Base-by-base conservation (phyloP, 140 eudicot species). In the Flaveria floridana region DNA sequence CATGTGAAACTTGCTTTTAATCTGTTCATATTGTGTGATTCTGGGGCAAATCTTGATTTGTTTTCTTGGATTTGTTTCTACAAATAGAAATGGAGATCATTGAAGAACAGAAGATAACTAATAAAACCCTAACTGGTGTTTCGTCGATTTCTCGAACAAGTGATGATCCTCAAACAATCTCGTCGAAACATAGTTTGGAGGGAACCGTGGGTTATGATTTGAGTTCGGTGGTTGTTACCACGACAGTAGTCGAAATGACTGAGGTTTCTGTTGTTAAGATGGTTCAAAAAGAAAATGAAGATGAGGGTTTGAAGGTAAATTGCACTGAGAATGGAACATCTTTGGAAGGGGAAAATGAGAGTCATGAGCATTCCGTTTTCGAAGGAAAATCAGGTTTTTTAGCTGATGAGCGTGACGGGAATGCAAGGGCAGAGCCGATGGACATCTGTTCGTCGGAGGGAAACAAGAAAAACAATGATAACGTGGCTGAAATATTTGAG, bases 51-150 rank as follows among this genome's bases (percentile, higher is more conserved):
- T 68, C 72, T 20, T 65, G 26, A 65, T 37, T 50, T n/a, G 30
- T 47, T 12, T 19, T 70, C 4, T 68, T 64, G 20, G 42, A 11
- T 70, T 34, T 81, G 62, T 78, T 78, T 67, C 76, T 21, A 66
- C 76, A 78, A 73, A 82, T 82, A 66, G 79, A 78, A 73, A 82
- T 82, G 83, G 86, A 78, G 25, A 51, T 41, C 12, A 58, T 30
- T 19, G 77, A 75, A 46, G 83, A 41, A 11, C 73, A 53, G 51
- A 59, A 23, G 62, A 16, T 48, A 25, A 52, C 63, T 39, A 39
- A 8, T 68, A 62, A 78, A 62, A 64, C 82, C 68, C 61, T 78
- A 63, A 21, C 18, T 70, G 75, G 16, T 52, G 67, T 61, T 57
- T 21, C 62, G 50, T 8, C 51, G 13, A 26, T 59, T 74, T 63